These are phyloP conservation scores for Pachyrhizus erosus DNA, from an alignment of 306 rosid species.

Conservation along the genomic window DNA sequence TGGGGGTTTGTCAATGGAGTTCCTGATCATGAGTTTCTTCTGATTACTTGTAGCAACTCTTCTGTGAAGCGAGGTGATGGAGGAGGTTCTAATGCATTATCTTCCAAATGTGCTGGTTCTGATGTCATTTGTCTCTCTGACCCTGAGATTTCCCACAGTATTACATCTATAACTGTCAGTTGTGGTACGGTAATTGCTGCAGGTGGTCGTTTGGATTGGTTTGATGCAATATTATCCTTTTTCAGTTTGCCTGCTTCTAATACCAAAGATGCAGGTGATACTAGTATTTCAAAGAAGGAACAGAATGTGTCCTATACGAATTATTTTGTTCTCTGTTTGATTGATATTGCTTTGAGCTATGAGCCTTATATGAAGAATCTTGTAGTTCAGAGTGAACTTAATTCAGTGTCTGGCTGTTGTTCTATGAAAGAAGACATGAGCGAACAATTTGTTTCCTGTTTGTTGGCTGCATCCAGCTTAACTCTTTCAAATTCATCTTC, in stretches of 20 bases:
- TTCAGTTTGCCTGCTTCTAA: constrained; percentile 59
- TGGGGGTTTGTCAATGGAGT: constrained; percentile 67
- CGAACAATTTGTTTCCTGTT: constrained; percentile 72
- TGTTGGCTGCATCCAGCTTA: constrained; percentile 88
- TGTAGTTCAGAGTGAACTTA: constrained; percentile 51
- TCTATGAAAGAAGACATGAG: constrained; percentile 54
- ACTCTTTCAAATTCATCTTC: constrained; percentile 68
- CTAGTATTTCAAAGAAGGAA: constrained; percentile 47
- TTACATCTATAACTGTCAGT: constrained; percentile 75
- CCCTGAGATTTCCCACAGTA: constrained; percentile 60
- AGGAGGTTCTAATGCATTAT: constrained; percentile 88
- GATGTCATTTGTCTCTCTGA: constrained; percentile 80
- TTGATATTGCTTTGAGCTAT: constrained; percentile 90
- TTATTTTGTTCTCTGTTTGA: constrained; percentile 76
- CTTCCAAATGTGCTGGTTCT: constrained; percentile 82
- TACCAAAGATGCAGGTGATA: constrained; percentile 51
- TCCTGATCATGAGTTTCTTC: constrained; percentile 80
- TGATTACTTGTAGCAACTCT: constrained; percentile 77
- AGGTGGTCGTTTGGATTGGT: constrained; percentile 98
- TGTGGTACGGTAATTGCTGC: constrained; percentile 82
- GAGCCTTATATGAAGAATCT: constrained; percentile 74
- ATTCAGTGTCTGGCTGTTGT: constrained; percentile 57
- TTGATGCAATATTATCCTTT: constrained; percentile 68
- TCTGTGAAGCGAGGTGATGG: constrained; percentile 91
- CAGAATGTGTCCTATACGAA: constrained; percentile 46